Base-by-base conservation (phyloP, 2,329 filamentous ascomycete species). In the Fusarium sp. region DNA sequence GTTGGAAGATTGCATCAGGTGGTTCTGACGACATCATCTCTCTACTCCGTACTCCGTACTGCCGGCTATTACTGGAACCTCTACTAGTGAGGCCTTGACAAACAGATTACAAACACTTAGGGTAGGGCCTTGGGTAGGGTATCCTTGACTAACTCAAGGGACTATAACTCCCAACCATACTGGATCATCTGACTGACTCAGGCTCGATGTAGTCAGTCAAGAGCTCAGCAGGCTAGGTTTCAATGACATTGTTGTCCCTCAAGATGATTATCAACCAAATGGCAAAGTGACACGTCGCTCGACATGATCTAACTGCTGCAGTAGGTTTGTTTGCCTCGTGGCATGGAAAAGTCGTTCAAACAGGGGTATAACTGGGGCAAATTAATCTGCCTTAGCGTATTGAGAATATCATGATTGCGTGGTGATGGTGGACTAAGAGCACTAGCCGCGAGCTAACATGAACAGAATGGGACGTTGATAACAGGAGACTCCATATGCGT, bases 1-100 rank as follows among this genome's bases (percentile, higher is more conserved):
- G 15, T 32, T 20, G n/a, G 24, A 26, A 19, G 30, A 35, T 54
- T 48, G 51, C 43, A 30, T 37, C 51, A 54, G 51, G 43, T 49
- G 43, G 43, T 19, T n/a, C 15, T 41, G 40, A 37, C 35, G 15
- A 5, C 35, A n/a, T n/a, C n/a, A n/a, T 19, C n/a, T n/a, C 35
- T 37, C 30, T 14, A 37, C 22, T 22, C 22, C 22, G 22, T 14
- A 37, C 22, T 22, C 22, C 22, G 22, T 22, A 22, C 4, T n/a
- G 35, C 17, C 17, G 17, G 9, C 17, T 37, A 8, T 17, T 10
- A 8, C 35, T 10, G n/a, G 8, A 9, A 19, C 35, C 17, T n/a
- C 35, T 17, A 5, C 35, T 10, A 37, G 17, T 30, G 28, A 30
- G 5, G 10, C 7, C 35, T 17, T 37, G 35, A 37, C 35, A 37